Evolutionary conservation across 352 stramenopile genomes (phyloP), one percentile per base, ranked within the genome.

Genomic region (Globisporangium polare): DNA sequence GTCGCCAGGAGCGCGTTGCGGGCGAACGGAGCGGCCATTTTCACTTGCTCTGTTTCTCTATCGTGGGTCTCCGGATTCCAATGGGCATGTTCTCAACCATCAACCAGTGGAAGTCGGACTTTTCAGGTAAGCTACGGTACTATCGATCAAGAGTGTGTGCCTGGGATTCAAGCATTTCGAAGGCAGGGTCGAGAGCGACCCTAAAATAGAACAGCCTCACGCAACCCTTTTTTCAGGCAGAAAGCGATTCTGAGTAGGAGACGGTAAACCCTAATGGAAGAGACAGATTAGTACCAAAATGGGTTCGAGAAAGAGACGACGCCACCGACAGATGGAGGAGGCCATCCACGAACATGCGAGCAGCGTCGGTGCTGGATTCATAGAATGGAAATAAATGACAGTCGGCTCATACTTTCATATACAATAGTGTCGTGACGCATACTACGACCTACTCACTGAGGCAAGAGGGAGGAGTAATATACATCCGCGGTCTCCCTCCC

Each of bases 11-110:
- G 41, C 31, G 49, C 51, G 42, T 39, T 46, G 45, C 60, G 52
- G 31, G 42, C 58, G 47, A 63, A 51, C 24, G 42, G 49, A 52
- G 50, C 61, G 35, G 61, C 61, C 41, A 55, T 55, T 37, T 53
- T 35, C 46, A 20, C n/a, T 24, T 59, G 22, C 18, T 59, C n/a
- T 20, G 57, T 55, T 13, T 51, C 31, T 62, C 31, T 62, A 22
- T n/a, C 22, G 51, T 20, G 29, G 24, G n/a, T 4, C 29, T 4
- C 10, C 22, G 50, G 22, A 24, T 31, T 20, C 10, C 20, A 58
- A 35, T 35, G 46, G n/a, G 51, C 33, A 29, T 47, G 33, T 27
- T 31, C 12, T 5, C 41, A 17, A 22, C 41, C 39, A 45, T 45
- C 15, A 46, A 46, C 41, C 41, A 46, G 41, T 46, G 41, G 41